A percentile compares a stretch with the other conserved stretches of the same genome.
phyloP scores from a whole-genome alignment of 768 basidiomycete species.

The Pisolithus marmoratus region DNA sequence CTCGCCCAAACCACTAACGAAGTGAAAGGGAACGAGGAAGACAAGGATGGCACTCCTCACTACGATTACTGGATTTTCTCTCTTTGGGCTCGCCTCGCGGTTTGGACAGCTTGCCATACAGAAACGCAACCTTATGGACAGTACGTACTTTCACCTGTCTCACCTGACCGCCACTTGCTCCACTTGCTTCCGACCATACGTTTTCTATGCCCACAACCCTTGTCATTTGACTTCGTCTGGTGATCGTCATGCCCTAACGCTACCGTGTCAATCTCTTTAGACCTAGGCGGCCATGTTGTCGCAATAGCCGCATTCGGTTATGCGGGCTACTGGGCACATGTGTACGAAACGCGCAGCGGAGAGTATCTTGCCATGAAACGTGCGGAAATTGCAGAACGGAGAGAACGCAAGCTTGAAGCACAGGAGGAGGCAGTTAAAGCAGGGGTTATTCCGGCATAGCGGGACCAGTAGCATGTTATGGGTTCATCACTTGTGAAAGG shows the following conservation, averaged over 20 bases:
- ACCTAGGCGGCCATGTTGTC: constrained; percentile 65
- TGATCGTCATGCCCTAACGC: not conserved
- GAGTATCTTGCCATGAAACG: constrained; percentile 62
- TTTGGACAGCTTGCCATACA: constrained; percentile 87
- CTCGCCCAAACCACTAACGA: not conserved
- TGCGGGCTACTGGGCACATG: constrained; percentile 69
- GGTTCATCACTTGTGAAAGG: not conserved
- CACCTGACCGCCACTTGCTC: not conserved
- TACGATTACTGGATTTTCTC: constrained; percentile 71
- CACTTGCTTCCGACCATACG: not conserved
- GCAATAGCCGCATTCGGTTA: constrained; percentile 68
- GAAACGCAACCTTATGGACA: constrained; percentile 69
- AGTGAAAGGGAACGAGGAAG: not conserved
- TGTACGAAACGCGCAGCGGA: constrained; percentile 57
- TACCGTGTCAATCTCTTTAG: constrained; percentile 31
- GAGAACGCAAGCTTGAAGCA: constrained; percentile 29
- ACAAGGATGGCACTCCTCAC: constrained; percentile 57
- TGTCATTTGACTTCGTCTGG: not conserved
- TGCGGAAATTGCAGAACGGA: constrained; percentile 48
- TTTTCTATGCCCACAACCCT: not conserved
- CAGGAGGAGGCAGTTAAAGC: constrained; percentile 17
- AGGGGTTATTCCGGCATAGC: constrained; percentile 26
- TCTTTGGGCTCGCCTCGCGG: constrained; percentile 77
- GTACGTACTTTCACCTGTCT: constrained; percentile 44
- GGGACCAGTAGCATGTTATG: not conserved